Conservation (phyloP, 306 rosid species). For the Sindora glabra region DNA sequence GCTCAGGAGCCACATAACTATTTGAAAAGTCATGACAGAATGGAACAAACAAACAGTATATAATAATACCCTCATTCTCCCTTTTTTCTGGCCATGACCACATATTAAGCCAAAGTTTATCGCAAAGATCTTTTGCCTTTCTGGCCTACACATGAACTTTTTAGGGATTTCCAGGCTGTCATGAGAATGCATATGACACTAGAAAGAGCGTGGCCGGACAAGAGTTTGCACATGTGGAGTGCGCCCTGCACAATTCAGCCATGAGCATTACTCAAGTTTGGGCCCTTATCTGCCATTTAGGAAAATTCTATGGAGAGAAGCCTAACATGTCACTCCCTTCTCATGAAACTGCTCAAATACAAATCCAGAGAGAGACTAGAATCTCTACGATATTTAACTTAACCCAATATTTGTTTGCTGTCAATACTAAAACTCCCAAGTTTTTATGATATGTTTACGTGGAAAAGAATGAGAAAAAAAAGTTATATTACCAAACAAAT, state of each 20-base stretch:
- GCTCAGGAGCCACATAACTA: slow-evolving; percentile 7
- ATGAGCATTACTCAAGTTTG: slow-evolving; percentile 23
- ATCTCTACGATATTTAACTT: no score
- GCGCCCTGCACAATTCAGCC: slow-evolving; percentile 3
- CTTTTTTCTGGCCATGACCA: slow-evolving; percentile 5
- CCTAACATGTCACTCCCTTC: slow-evolving; percentile 22
- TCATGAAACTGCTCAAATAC: slow-evolving; percentile 14
- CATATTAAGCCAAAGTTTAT: neutral
- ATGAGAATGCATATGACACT: slow-evolving; percentile 13
- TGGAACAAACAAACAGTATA: neutral
- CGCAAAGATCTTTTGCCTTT: neutral
- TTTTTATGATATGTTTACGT: no score
- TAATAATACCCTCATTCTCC: neutral
- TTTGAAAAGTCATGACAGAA: neutral
- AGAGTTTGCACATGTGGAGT: slow-evolving; percentile 11
- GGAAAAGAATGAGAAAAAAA: no score
- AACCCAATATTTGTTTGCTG: no score
- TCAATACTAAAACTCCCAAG: no score
- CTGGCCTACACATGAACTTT: slow-evolving; percentile 11
- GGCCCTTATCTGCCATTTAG: slow-evolving; percentile 19
- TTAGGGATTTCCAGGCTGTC: neutral
- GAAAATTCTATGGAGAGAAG: slow-evolving; percentile 12
- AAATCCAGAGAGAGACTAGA: no score
- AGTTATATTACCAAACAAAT: no score
- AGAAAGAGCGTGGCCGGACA: slow-evolving; percentile 23